Conservation (phyloP, 352 stramenopile genomes). For the Pythium aristosporum region DNA sequence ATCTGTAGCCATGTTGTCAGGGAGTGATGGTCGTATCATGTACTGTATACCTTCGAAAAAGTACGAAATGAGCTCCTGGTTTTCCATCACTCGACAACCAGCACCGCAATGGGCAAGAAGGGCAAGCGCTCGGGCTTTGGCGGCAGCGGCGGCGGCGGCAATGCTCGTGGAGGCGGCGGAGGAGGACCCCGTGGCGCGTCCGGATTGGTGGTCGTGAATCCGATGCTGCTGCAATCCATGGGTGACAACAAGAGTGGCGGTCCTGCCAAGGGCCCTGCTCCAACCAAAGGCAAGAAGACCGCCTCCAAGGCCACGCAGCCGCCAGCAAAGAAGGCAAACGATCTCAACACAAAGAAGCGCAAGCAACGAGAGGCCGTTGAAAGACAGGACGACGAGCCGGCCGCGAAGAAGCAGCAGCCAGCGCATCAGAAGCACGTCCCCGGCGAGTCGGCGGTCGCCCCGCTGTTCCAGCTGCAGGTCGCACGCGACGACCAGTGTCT, state of each 20-base stretch:
- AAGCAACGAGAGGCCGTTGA: constrained; percentile 7
- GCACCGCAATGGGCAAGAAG: constrained; percentile 26
- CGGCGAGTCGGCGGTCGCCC: background rate
- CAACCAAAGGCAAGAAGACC: constrained; percentile 10
- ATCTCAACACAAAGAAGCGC: constrained; percentile 16
- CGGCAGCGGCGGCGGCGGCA: constrained; percentile 10
- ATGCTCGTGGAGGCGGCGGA: constrained; percentile 2
- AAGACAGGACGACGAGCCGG: background rate
- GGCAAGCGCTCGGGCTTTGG: constrained; percentile 25
- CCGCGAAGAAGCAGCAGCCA: constrained; percentile 2
- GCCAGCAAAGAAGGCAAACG: background rate
- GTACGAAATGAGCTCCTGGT: constrained; percentile 18
- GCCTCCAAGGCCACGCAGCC: background rate
- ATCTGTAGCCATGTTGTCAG: constrained; percentile 24
- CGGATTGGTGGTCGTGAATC: constrained; percentile 53
- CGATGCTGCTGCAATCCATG: constrained; percentile 34
- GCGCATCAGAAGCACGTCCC: constrained; percentile 10
- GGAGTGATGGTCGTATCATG: constrained; percentile 14
- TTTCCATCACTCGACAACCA: constrained; percentile 6
- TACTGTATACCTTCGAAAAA: background rate
- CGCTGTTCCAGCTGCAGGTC: constrained; percentile 19
- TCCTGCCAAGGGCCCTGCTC: background rate
- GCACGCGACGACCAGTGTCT: constrained; percentile 36
- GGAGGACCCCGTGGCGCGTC: constrained; percentile 1
- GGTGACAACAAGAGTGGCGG: constrained; percentile 12